Base-by-base conservation (phyloP, 371 early-diverging fungal genomes). In the Saksenaea vasiformis region DNA sequence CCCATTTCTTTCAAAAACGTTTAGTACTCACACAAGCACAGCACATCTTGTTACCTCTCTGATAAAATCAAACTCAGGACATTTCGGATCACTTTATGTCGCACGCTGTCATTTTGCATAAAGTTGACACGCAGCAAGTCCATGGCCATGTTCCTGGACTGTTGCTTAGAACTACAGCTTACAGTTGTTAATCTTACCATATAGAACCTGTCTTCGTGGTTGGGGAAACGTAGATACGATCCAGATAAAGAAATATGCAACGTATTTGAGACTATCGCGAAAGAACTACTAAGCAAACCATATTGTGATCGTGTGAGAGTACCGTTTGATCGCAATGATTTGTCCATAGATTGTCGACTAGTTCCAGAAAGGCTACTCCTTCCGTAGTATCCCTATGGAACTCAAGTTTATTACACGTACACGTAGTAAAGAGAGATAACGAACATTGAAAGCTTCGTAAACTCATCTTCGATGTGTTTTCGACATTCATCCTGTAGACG, bases 191-290 rank as follows among this genome's bases (percentile, higher is more conserved):
- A 17, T 58, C 44, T 39, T 73, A 77, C 84, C 95, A 95, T 54
- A 97, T 69, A 13, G 92, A 89, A 37, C 82, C 80, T n/a, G 87
- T 68, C 15, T 87, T 84, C 14, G 87, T 62, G 0, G 85, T 85
- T 34, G 92, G 87, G 26, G 93, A 73, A 15, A 92, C 91, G 66
- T 91, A 93, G 0, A 94, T 93, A 28, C 98, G 92, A 77, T 97
- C 98, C 44, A 97, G 78, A 64, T 95, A 95, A 44, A 96, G 77
- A 67, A 96, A 95, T 15, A 97, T 83, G 66, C 90, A 89, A 35
- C 92, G 79, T 17, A 95, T 91, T 80, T 91, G 85, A 24, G 84
- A 80, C 90, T 90, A 61, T 15, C 43, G 24, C 56, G 14, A 60
- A 26, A 54, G 39, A 17, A 44, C 38, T 38, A 26, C 47, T 41